phyloP scores from a whole-genome alignment of 805 yeast genomes.

The Ogataea methanolica region DNA sequence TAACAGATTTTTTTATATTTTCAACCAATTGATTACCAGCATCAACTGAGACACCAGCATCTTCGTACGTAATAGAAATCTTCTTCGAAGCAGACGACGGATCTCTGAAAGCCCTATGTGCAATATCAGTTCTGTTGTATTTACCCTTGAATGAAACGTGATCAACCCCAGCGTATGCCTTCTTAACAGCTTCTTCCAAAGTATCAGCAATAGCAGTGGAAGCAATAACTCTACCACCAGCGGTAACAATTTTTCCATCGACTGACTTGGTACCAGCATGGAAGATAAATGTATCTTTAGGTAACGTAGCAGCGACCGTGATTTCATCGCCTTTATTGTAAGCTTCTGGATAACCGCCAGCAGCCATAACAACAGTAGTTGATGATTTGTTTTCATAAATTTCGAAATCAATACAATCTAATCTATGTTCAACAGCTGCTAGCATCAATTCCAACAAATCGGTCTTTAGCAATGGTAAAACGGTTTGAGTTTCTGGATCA shows the following conservation, averaged over 20 bases:
- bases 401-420: constrained; percentile 70
- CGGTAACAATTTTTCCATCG: constrained; percentile 64
- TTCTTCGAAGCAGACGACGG: constrained; percentile 19
- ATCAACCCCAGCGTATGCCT: constrained; percentile 82
- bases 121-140: constrained; percentile 89
- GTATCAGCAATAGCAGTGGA: constrained; percentile 79
- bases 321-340: constrained; percentile 86
- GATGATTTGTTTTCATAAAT: constrained; percentile 58
- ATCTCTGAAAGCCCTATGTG: constrained; percentile 88
- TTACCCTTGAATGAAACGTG: constrained; percentile 67
- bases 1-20: constrained; percentile 83
- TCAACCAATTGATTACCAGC: constrained; percentile 89
- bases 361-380: constrained; percentile 93
- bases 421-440: constrained; percentile 91
- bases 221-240: constrained; percentile 97
- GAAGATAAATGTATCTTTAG: constrained; percentile 69
- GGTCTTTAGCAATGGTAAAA: constrained; percentile 82
- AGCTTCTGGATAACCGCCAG: constrained; percentile 92
- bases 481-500: constrained; percentile 98
- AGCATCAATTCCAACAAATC: constrained; percentile 90
- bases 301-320: constrained; percentile 43
- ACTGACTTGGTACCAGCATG: constrained; percentile 87
- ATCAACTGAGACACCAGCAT: constrained; percentile 97
- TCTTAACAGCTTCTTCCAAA: constrained; percentile 74
- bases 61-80: constrained; percentile 75